phyloP scores from a whole-genome alignment of 164 flowering plant species.

The Magnolia changhungtana region DNA sequence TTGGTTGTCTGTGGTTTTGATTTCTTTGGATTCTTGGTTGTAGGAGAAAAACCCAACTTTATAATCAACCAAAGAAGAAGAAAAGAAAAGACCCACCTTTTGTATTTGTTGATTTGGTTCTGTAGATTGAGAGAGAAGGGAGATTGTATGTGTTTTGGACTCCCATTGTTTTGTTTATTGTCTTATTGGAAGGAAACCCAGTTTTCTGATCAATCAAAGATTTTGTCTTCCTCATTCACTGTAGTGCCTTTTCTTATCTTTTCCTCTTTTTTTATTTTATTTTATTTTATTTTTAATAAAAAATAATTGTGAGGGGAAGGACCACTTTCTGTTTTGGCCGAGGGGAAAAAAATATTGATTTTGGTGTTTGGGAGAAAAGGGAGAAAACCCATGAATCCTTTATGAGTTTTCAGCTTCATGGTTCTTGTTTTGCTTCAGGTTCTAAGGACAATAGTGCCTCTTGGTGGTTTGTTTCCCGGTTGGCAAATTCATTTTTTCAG shows the following conservation, averaged over 20 bases:
- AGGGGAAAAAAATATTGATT: not conserved
- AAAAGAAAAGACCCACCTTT: not conserved
- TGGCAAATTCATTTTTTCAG: not conserved
- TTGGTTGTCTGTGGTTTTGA: not conserved
- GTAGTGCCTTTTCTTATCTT: not conserved
- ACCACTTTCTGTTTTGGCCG: no score
- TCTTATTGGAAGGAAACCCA: no score
- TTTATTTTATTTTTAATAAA: no score
- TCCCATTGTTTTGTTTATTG: no score
- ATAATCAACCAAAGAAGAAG: not conserved
- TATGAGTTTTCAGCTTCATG: not conserved
- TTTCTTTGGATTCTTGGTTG: not conserved
- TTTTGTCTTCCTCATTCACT: not conserved
- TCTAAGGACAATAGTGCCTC: not conserved
- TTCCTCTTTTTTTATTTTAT: no score
- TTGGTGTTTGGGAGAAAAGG: not conserved
- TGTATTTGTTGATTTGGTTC: not conserved
- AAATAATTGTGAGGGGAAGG: no score
- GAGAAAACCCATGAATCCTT: not conserved
- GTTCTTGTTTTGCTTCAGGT: conserved; percentile 7
- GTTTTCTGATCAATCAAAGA: not conserved
- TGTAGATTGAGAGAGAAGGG: no score
- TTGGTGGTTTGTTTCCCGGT: not conserved
- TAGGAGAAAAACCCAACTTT: not conserved
- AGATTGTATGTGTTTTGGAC: no score